A percentile compares a stretch with the other conserved stretches of the same genome.
Conservation (phyloP, 352 stramenopile species). For the Globisporangium apiculatum region DNA sequence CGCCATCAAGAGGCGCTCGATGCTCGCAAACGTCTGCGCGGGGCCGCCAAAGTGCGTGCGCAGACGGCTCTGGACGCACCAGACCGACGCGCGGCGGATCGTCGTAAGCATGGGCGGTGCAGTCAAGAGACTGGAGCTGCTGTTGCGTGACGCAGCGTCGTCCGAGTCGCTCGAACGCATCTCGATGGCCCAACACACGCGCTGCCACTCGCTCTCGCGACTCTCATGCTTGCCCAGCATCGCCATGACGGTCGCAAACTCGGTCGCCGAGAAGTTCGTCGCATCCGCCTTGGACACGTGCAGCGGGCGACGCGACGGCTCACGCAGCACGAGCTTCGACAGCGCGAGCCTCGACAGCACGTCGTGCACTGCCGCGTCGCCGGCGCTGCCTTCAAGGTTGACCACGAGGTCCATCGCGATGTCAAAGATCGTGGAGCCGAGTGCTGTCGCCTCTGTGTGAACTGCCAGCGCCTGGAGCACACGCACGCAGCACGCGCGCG, state of each 20-base stretch:
- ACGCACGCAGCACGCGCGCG: slow-evolving; percentile 6
- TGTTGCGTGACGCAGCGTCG: neutral
- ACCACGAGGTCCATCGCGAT: slow-evolving; percentile 12
- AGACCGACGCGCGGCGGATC: slow-evolving; percentile 48
- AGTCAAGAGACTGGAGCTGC: slow-evolving; percentile 5
- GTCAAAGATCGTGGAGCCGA: slow-evolving; percentile 9
- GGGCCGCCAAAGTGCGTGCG: slow-evolving; percentile 71
- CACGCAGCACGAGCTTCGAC: slow-evolving; percentile 7
- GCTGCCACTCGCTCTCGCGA: slow-evolving; percentile 28
- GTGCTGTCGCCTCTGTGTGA: slow-evolving; percentile 1
- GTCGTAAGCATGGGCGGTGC: slow-evolving; percentile 19
- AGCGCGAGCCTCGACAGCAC: slow-evolving; percentile 3
- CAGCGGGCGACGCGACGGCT: slow-evolving; percentile 3
- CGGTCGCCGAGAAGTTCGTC: slow-evolving; percentile 21
- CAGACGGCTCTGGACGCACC: slow-evolving; percentile 66
- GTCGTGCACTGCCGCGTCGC: neutral
- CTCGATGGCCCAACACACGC: slow-evolving; percentile 15
- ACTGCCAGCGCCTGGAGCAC: slow-evolving; percentile 10
- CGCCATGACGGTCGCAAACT: slow-evolving; percentile 41
- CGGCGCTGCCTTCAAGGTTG: slow-evolving; percentile 5
- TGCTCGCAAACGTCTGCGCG: slow-evolving; percentile 63
- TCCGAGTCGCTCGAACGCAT: neutral
- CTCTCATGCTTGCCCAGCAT: slow-evolving; percentile 23
- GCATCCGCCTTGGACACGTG: neutral
- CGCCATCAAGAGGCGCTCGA: slow-evolving; percentile 58